These are phyloP conservation scores for Backusella parvicylindrica DNA, from an alignment of 192 early-diverging fungal species.

Conservation along the genomic window DNA sequence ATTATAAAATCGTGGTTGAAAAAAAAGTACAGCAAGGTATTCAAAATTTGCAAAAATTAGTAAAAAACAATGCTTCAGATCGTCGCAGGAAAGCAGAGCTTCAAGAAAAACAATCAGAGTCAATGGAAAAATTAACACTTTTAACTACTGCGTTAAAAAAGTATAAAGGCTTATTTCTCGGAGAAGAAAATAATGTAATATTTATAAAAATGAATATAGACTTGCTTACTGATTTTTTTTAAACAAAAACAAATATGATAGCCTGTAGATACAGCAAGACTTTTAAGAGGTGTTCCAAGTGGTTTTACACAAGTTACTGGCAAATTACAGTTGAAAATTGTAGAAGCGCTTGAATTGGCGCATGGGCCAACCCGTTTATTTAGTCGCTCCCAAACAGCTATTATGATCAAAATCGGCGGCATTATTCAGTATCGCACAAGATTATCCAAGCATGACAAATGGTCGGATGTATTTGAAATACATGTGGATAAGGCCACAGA, in stretches of 20 bases:
- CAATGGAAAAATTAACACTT: constrained; percentile 69
- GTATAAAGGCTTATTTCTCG: constrained; percentile 83
- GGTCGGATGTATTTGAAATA: constrained; percentile 85
- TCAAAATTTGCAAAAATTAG: constrained; percentile 14
- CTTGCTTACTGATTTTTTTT: background rate
- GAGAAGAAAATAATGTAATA: constrained; percentile 54
- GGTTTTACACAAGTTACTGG: constrained; percentile 67
- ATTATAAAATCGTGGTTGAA: constrained; percentile 90
- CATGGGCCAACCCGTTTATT: constrained; percentile 54
- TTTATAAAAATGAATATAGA: background rate
- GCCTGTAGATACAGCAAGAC: background rate
- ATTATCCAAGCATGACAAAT: constrained; percentile 58
- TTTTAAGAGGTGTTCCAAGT: constrained; percentile 45
- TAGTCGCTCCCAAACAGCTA: constrained; percentile 62
- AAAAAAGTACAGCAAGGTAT: constrained; percentile 85
- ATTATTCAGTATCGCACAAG: constrained; percentile 69
- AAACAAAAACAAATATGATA: background rate
- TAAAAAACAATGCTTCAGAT: constrained; percentile 33
- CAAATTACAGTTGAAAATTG: constrained; percentile 63
- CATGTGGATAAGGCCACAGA: constrained; percentile 88
- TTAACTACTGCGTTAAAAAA: constrained; percentile 70
- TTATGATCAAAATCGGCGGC: constrained; percentile 83
- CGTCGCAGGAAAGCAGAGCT: constrained; percentile 49
- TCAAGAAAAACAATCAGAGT: constrained; percentile 50
- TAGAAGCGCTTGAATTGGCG: constrained; percentile 55